Conservation (phyloP, 371 early-diverging fungal species). For the Apophysomyces variabilis region DNA sequence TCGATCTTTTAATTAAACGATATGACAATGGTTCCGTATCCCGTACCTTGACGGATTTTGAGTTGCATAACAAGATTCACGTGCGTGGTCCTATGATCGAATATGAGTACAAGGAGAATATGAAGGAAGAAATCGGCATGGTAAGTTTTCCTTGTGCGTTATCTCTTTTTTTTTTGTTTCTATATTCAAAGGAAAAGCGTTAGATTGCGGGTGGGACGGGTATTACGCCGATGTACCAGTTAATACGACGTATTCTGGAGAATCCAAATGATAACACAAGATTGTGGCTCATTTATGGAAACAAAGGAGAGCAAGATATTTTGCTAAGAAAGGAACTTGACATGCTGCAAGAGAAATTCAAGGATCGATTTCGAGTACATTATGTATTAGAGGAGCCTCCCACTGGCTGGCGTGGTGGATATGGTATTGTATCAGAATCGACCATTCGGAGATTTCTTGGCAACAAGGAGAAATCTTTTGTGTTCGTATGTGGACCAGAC, state of each 20-base stretch:
- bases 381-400: slow-evolving; percentile 87
- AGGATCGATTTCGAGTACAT: slow-evolving; percentile 79
- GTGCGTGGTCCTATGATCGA: slow-evolving; percentile 67
- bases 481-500: slow-evolving; percentile 56
- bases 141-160: slow-evolving; percentile 34
- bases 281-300: slow-evolving; percentile 87
- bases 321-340: slow-evolving; percentile 84
- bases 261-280: slow-evolving; percentile 78
- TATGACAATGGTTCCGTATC: slow-evolving; percentile 64
- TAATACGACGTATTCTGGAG: slow-evolving; percentile 75
- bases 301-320: slow-evolving; percentile 87
- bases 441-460: slow-evolving; percentile 69
- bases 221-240: slow-evolving; percentile 94
- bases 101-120: slow-evolving; percentile 50
- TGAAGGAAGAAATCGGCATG: slow-evolving; percentile 62
- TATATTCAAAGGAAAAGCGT: neutral
- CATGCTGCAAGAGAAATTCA: slow-evolving; percentile 64
- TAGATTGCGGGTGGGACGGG: slow-evolving; percentile 93
- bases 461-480: slow-evolving; percentile 42
- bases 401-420: slow-evolving; percentile 76
- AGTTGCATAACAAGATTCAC: slow-evolving; percentile 45
- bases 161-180: slow-evolving; percentile 4
- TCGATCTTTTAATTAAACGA: slow-evolving; percentile 67
- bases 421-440: slow-evolving; percentile 81
- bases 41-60: slow-evolving; percentile 47